Percentiles rank a stretch among this genome's conserved stretches.
phyloP scores from a whole-genome alignment of 139 green algal species.

The Yamagishiella unicocca region DNA sequence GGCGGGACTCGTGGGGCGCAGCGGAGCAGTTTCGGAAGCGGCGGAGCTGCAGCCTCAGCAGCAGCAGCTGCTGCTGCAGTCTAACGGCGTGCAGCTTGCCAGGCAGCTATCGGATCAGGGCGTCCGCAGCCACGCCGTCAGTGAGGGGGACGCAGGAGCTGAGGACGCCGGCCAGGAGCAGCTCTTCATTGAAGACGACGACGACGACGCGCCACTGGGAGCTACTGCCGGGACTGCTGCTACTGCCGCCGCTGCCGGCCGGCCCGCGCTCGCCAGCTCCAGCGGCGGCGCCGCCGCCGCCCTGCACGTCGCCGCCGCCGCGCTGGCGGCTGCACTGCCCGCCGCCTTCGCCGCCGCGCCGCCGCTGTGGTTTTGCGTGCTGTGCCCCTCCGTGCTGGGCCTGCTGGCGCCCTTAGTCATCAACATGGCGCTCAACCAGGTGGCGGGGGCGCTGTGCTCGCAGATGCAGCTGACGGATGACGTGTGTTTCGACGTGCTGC shows the following conservation, averaged over 20 bases:
- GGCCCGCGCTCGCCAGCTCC: neutral
- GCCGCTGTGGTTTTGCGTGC: slow-evolving; percentile 62
- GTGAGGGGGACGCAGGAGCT: too few species aligned
- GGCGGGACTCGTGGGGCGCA: too few species aligned
- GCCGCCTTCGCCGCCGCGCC: slow-evolving; percentile 48
- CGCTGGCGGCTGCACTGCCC: slow-evolving; percentile 21
- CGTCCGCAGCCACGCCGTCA: too few species aligned
- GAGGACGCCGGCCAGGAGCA: too few species aligned
- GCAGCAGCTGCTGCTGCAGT: too few species aligned
- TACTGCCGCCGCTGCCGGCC: neutral
- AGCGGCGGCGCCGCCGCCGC: neutral
- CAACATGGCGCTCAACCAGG: slow-evolving; percentile 54
- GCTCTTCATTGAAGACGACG: too few species aligned
- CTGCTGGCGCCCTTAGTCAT: slow-evolving; percentile 58
- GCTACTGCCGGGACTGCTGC: neutral
- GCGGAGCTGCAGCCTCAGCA: too few species aligned
- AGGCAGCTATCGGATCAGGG: too few species aligned
- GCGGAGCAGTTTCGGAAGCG: too few species aligned
- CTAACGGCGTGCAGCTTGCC: too few species aligned
- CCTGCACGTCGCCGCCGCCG: slow-evolving; percentile 1
- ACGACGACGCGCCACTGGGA: too few species aligned
- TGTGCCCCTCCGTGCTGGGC: slow-evolving; percentile 59
- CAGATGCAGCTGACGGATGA: slow-evolving; percentile 47
- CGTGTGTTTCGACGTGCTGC: slow-evolving; percentile 53
- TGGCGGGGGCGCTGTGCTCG: slow-evolving; percentile 43